Percentiles rank a stretch among this genome's conserved stretches.
These are phyloP conservation scores for Silene uniflora DNA, from an alignment of 148 eudicot genomes.

Conservation along the genomic window DNA sequence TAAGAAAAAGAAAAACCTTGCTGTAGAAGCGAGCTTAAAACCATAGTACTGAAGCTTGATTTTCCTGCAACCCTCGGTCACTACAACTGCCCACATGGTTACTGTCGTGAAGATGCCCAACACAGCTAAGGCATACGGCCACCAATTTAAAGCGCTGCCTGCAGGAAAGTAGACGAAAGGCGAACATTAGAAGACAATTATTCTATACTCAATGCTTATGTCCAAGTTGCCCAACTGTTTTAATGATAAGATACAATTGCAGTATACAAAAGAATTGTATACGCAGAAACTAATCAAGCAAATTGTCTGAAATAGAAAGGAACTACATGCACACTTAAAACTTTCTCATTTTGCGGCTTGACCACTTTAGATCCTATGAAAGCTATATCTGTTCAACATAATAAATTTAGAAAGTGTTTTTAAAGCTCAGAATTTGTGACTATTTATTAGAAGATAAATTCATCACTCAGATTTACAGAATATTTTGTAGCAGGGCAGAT, in stretches of 20 bases:
- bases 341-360: background rate
- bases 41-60: constrained; percentile 91
- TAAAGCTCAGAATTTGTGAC: background rate
- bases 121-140: constrained; percentile 70
- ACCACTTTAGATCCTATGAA: background rate
- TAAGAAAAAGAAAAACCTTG: constrained; percentile 50
- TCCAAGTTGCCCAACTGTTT: background rate
- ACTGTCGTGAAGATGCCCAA: constrained; percentile 63
- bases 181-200: background rate
- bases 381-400: background rate
- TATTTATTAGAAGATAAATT: background rate
- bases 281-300: background rate
- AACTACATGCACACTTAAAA: background rate
- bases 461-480: background rate
- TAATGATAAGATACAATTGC: background rate
- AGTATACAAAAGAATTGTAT: background rate
- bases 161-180: constrained; percentile 28
- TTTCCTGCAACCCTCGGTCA: constrained; percentile 97
- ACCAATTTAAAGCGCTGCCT: constrained; percentile 70
- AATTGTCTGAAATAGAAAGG: background rate
- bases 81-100: constrained; percentile 93
- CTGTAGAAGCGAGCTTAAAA: constrained; percentile 87
- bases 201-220: background rate
- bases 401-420: background rate
- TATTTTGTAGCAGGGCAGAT: no score